A percentile compares a stretch with the other conserved stretches of the same genome.
Evolutionary conservation across 495 filamentous ascomycete species (phyloP).

Genomic region (Neurospora sp.): DNA sequence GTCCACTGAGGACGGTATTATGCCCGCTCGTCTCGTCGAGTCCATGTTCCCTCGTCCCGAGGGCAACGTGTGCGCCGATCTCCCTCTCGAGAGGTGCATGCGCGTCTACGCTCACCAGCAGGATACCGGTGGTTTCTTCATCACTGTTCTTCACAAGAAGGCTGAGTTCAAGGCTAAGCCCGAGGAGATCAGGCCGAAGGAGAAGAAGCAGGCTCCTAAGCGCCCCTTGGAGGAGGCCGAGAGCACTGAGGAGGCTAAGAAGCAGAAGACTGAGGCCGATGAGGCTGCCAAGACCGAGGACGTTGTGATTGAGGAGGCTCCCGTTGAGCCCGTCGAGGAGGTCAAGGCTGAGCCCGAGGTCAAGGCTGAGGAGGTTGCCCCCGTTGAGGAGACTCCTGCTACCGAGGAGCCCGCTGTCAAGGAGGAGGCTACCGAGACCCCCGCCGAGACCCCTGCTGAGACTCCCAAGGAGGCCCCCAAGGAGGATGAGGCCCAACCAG

Average conservation of each 20-base stretch:
- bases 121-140: constrained; percentile 96
- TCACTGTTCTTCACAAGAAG: constrained; percentile 85
- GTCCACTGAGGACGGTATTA: constrained; percentile 43
- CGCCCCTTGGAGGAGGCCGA: constrained; percentile 19
- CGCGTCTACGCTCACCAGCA: constrained; percentile 90
- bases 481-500: constrained; percentile 1
- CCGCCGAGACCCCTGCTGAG: constrained; percentile 10
- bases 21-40: constrained; percentile 51
- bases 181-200: constrained; percentile 53
- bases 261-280: constrained; percentile 25
- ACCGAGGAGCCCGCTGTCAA: constrained; percentile 4
- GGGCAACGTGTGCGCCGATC: constrained; percentile 36
- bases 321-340: constrained; percentile 15
- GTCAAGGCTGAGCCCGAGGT: constrained; percentile 17
- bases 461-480: constrained; percentile 5
- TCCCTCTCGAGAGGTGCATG: constrained; percentile 86
- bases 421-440: constrained; percentile 8
- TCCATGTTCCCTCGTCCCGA: constrained; percentile 71
- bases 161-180: constrained; percentile 77
- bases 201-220: constrained; percentile 30
- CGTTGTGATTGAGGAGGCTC: constrained; percentile 11
- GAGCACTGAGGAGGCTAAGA: constrained; percentile 29
- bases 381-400: background rate
- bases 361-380: constrained; percentile 3
- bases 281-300: constrained; percentile 15